phyloP scores from a whole-genome alignment of 352 stramenopile genomes.

The Peronospora belbahrii region DNA sequence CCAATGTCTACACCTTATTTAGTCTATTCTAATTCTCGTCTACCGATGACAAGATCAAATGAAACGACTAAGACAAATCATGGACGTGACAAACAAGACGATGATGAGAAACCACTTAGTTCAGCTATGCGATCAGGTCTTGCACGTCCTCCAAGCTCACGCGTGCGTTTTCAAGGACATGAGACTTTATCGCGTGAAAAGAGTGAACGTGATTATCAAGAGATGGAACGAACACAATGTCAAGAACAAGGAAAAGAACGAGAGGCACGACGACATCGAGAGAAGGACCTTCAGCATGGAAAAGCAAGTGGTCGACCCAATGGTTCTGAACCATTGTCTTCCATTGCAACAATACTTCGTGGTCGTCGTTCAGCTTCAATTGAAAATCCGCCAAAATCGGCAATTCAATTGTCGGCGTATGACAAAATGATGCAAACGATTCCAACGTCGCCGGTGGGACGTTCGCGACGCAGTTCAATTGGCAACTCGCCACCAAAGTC shows the following conservation, averaged over 20 bases:
- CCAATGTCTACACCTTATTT: constrained; percentile 41
- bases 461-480: constrained; percentile 25
- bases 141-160: constrained; percentile 23
- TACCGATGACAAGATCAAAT: constrained; percentile 10
- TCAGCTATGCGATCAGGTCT: constrained; percentile 19
- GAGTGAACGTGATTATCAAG: constrained; percentile 4
- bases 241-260: constrained; percentile 15
- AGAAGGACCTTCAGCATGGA: constrained; percentile 1
- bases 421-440: constrained; percentile 18
- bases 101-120: constrained; percentile 2
- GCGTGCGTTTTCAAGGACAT: constrained; percentile 32
- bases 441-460: constrained; percentile 35
- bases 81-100: constrained; percentile 7
- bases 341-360: constrained; percentile 12
- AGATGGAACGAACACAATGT: constrained; percentile 17
- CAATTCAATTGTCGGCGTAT: constrained; percentile 23
- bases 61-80: constrained; percentile 10
- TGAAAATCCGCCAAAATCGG: constrained; percentile 32
- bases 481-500: constrained; percentile 34
- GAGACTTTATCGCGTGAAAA: constrained; percentile 19
- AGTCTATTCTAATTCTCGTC: constrained; percentile 28
- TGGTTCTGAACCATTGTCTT: constrained; percentile 5
- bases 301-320: constrained; percentile 8
- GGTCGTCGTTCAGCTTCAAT: constrained; percentile 12
- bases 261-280: constrained; percentile 2